Evolutionary conservation across 1,284 basidiomycete genomes (phyloP), one percentile per base, ranked within the genome.

Genomic region (Ceratobasidium sp.): DNA sequence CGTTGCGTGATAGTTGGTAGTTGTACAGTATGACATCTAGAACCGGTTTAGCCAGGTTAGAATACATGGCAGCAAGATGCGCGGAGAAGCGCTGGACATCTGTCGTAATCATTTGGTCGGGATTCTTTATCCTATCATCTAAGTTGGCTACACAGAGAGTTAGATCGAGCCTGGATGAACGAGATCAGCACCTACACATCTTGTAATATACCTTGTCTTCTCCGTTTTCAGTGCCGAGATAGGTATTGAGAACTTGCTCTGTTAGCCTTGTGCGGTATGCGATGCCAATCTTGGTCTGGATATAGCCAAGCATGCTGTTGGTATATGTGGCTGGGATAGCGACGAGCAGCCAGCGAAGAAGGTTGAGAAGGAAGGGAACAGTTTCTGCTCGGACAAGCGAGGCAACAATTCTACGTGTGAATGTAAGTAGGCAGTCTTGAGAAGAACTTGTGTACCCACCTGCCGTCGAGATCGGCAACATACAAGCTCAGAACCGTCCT

Each of bases 321-420:
- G 93, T 96, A 85, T 95, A 96, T 31, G 96, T 98, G 1, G 94
- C 94, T 0, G 94, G 94, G 62, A 98, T 87, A n/a, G 96, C 96
- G 40, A 98, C 90, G 15, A 93, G 81, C 54, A 98, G 84, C 96
- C 96, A 99, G 69, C 88, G 86, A 25, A 90, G 80, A 71, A 99
- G 94, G 73, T 97, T 94, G 71, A 86, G 80, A 62, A 96, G 83
- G 81, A 98, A 98, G 62, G 90, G 83, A 12, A 84, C 76, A 5
- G 93, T 88, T 76, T 92, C 87, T 8, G 92, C 92, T 55, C 94
- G 89, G n/a, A 98, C 96, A 7, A 98, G 86, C 20, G 93, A 93
- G 1, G 94, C 94, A 0, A 99, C 96, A 74, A 99, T 96, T 75
- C 93, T 94, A 74, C 35, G 10, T 29, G 64, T 53, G 42, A 62